Conservation (phyloP, 2,329 filamentous ascomycete species). For the Colletotrichum eleusines region DNA sequence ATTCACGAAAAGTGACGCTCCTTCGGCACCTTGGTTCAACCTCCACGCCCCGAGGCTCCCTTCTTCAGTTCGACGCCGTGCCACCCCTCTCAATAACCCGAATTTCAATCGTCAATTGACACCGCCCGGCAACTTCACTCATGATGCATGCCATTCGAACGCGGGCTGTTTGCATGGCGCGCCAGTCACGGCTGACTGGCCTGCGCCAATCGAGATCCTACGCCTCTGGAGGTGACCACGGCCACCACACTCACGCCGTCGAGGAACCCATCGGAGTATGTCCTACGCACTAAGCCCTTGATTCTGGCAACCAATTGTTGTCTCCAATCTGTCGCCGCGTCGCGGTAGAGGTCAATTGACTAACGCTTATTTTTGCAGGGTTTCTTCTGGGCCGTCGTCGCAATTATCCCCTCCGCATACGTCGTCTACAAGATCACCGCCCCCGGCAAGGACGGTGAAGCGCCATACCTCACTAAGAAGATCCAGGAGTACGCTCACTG, state of each 20-base stretch:
- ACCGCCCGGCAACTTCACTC: constrained; percentile 34
- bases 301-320: not conserved
- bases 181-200: constrained; percentile 50
- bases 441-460: constrained; percentile 62
- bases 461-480: constrained; percentile 59
- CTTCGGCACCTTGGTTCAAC: constrained; percentile 30
- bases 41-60: constrained; percentile 37
- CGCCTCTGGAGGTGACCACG: constrained; percentile 64
- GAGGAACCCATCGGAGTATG: constrained; percentile 70
- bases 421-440: constrained; percentile 63
- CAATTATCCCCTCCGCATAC: constrained; percentile 58
- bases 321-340: not conserved
- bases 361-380: constrained; percentile 25
- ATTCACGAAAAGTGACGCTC: constrained; percentile 39
- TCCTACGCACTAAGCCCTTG: constrained; percentile 39
- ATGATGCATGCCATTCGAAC: constrained; percentile 55
- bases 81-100: constrained; percentile 13
- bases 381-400: constrained; percentile 60
- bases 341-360: constrained; percentile 2
- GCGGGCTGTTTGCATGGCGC: constrained; percentile 52
- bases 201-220: constrained; percentile 60
- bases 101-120: constrained; percentile 37
- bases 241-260: constrained; percentile 57
- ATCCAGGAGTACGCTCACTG: constrained; percentile 61
- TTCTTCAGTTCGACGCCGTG: constrained; percentile 23